Conservation (phyloP, 2,329 filamentous ascomycete genomes). For the Metarhizium sp. region DNA sequence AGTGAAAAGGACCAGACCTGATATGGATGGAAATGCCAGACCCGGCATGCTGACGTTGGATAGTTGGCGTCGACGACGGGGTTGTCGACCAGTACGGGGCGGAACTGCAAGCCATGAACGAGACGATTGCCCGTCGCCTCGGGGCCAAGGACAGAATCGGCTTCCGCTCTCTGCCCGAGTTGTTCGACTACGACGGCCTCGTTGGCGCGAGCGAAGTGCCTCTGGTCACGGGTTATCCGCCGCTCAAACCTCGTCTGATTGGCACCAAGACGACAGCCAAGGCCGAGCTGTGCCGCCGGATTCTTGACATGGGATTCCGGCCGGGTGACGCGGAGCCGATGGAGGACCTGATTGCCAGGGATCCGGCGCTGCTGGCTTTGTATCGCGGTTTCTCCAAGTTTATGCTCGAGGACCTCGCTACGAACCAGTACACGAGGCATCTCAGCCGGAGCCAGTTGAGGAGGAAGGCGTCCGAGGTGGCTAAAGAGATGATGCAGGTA, state of each 20-base stretch:
- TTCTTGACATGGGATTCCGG: conserved; percentile 25
- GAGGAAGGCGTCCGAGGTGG: conserved; percentile 19
- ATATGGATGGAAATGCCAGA: neutral
- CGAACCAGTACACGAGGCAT: conserved; percentile 13
- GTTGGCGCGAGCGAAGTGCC: neutral
- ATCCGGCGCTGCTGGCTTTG: conserved; percentile 32
- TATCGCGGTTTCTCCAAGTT: conserved; percentile 56
- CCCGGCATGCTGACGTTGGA: neutral
- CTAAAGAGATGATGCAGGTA: conserved; percentile 25
- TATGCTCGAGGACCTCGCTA: conserved; percentile 28
- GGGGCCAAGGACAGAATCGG: conserved; percentile 15
- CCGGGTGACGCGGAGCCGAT: conserved; percentile 19
- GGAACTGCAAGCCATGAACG: conserved; percentile 27
- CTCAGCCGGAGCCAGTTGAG: conserved; percentile 19
- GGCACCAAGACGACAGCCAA: conserved; percentile 14
- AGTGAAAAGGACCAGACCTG: neutral
- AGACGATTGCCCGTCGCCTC: conserved; percentile 13
- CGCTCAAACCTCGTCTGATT: conserved; percentile 27
- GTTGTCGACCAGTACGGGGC: conserved; percentile 29
- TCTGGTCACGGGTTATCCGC: conserved; percentile 18
- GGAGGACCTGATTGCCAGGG: conserved; percentile 16
- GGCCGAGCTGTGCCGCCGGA: conserved; percentile 22
- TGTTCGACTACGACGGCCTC: conserved; percentile 17
- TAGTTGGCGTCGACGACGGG: conserved; percentile 32
- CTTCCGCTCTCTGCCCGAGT: conserved; percentile 18